Percentiles rank a stretch among this genome's conserved stretches.
Conservation (phyloP, 1,284 basidiomycete genomes). For the Pyrrhoderma lamaoense region DNA sequence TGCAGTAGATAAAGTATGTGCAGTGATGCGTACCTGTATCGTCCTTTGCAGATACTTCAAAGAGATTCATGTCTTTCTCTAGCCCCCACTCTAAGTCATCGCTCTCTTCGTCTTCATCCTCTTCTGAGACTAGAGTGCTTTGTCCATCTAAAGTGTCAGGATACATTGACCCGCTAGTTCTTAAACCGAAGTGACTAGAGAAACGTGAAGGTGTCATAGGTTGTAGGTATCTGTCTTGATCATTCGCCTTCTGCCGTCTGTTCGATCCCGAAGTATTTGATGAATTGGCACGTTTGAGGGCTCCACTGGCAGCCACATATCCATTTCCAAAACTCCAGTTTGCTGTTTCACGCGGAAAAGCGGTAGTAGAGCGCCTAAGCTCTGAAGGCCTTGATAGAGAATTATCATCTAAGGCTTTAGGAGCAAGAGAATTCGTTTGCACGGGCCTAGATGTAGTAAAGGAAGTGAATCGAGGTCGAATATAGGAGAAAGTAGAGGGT, state of each 20-base stretch:
- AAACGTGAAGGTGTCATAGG: conserved; percentile 39
- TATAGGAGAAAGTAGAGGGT: conserved; percentile 68
- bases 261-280: conserved; percentile 13
- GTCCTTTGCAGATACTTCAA: conserved; percentile 83
- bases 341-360: conserved; percentile 10
- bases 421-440: conserved; percentile 33
- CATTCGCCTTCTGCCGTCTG: conserved; percentile 11
- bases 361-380: conserved; percentile 37
- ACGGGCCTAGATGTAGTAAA: conserved; percentile 67
- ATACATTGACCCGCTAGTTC: conserved; percentile 37
- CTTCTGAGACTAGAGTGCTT: conserved; percentile 60
- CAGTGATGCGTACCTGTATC: conserved; percentile 47
- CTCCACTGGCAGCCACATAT: background rate
- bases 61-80: conserved; percentile 72
- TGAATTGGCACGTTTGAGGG: conserved; percentile 15
- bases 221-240: conserved; percentile 4
- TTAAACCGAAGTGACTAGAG: conserved; percentile 41
- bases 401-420: conserved; percentile 39
- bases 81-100: conserved; percentile 68
- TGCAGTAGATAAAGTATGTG: conserved; percentile 1
- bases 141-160: conserved; percentile 50
- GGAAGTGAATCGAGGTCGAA: conserved; percentile 78
- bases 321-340: conserved; percentile 14
- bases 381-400: conserved; percentile 37
- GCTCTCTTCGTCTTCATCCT: conserved; percentile 40